Conservation (phyloP, 2,329 filamentous ascomycete species). For the Aspergillus novoparasiticus region DNA sequence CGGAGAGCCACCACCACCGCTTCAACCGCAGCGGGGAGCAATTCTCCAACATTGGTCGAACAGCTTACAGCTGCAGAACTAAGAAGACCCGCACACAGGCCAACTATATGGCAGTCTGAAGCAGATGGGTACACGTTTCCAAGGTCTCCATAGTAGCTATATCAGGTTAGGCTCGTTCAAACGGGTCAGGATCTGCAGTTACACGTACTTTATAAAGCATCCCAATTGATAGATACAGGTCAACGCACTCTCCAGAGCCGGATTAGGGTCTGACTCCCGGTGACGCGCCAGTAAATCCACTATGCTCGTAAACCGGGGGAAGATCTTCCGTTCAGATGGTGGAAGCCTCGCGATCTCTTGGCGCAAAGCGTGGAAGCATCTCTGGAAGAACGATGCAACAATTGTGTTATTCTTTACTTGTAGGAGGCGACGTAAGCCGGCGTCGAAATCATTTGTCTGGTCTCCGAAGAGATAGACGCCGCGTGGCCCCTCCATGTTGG, state of each 20-base stretch:
- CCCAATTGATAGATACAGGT: slow-evolving; percentile 48
- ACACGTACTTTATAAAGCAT: slow-evolving; percentile 47
- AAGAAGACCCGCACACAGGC: slow-evolving; percentile 27
- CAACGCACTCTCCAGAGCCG: slow-evolving; percentile 47
- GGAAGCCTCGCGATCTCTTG: slow-evolving; percentile 42
- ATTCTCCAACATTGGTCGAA: slow-evolving; percentile 3
- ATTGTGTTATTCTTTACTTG: slow-evolving; percentile 46
- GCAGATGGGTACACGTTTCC: slow-evolving; percentile 42
- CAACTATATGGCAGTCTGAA: slow-evolving; percentile 42
- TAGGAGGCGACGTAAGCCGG: slow-evolving; percentile 44
- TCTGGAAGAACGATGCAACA: slow-evolving; percentile 46
- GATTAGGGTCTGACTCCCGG: slow-evolving; percentile 35
- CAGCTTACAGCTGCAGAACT: slow-evolving; percentile 8
- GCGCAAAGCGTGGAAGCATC: slow-evolving; percentile 45
- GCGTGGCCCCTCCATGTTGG: slow-evolving; percentile 33
- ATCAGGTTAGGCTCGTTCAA: slow-evolving; percentile 15
- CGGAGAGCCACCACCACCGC: slow-evolving; percentile 8
- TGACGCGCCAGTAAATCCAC: slow-evolving; percentile 41
- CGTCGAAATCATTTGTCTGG: slow-evolving; percentile 47
- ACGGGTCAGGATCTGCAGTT: background rate
- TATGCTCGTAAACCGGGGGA: slow-evolving; percentile 44
- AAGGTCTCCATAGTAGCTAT: slow-evolving; percentile 46
- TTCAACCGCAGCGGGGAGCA: slow-evolving; percentile 11
- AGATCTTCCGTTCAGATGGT: slow-evolving; percentile 35
- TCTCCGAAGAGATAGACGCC: slow-evolving; percentile 51